A percentile compares a stretch with the other conserved stretches of the same genome.
Evolutionary conservation across 2,329 filamentous ascomycete genomes (phyloP).

Genomic region (Scedosporium boydii): DNA sequence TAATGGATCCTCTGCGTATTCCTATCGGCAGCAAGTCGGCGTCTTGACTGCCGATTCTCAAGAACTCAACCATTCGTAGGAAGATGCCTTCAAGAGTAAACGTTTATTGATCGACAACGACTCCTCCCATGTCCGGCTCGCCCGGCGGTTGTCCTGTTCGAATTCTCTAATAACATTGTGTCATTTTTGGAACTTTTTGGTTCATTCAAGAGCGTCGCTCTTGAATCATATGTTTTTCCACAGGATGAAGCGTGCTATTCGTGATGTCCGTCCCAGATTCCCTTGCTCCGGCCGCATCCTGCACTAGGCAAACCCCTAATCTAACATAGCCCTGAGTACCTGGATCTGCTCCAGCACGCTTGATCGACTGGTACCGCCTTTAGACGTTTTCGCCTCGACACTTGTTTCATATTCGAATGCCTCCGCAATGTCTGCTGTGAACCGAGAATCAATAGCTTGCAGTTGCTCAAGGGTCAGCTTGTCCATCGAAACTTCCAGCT

Average conservation of each 20-base stretch:
- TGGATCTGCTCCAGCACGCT: constrained; percentile 53
- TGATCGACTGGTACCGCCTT: constrained; percentile 61
- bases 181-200: background rate
- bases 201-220: background rate
- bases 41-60: background rate
- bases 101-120: background rate
- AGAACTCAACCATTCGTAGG: background rate
- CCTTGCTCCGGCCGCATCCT: background rate
- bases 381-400: constrained; percentile 59
- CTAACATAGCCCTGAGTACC: constrained; percentile 24
- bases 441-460: constrained; percentile 55
- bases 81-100: background rate
- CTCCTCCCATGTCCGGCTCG: background rate
- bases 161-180: background rate
- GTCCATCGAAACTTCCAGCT: constrained; percentile 56
- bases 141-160: background rate
- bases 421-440: constrained; percentile 55
- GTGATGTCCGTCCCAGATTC: background rate
- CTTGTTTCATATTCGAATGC: constrained; percentile 63
- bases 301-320: constrained; percentile 16
- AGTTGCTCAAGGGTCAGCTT: constrained; percentile 57
- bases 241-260: background rate
- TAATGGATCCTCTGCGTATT: too few relatives aligned
- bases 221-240: background rate
- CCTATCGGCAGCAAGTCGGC: too few relatives aligned